Percentiles rank a stretch among this genome's conserved stretches.
Evolutionary conservation across 148 eudicot genomes (phyloP).

Genomic region (Spergularia bocconei): DNA sequence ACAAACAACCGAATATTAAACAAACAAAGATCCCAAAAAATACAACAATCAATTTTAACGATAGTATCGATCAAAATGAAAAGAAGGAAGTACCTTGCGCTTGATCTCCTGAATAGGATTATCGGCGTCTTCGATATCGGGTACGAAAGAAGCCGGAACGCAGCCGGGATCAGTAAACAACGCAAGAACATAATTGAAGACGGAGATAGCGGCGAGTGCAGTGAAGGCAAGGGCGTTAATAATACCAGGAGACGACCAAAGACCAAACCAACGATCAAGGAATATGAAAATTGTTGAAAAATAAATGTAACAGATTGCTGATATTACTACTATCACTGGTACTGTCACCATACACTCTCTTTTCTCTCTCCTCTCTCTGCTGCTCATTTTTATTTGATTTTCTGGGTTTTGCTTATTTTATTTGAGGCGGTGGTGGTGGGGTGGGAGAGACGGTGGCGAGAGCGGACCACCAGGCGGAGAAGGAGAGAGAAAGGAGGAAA

Average conservation of each 20-base stretch:
- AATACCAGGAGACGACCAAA: constrained; percentile 78
- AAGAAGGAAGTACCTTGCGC: constrained; percentile 57
- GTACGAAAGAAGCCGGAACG: constrained; percentile 64
- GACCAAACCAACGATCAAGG: constrained; percentile 84
- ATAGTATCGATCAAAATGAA: neutral
- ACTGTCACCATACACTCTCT: constrained; percentile 50
- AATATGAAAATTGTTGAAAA: constrained; percentile 62
- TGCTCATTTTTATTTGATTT: neutral
- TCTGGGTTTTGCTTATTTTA: neutral
- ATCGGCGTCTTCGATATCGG: constrained; percentile 71
- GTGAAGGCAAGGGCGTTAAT: constrained; percentile 66
- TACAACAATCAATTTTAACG: neutral
- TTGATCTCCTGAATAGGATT: constrained; percentile 85
- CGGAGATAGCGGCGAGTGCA: constrained; percentile 46
- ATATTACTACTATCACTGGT: constrained; percentile 49
- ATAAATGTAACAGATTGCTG: constrained; percentile 63
- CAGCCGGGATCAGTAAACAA: constrained; percentile 78
- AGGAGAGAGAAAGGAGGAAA: too few relatives aligned
- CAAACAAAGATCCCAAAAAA: constrained; percentile 1
- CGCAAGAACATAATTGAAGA: constrained; percentile 55
- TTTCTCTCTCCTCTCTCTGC: constrained; percentile 29
- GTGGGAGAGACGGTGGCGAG: too few relatives aligned
- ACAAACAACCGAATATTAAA: neutral
- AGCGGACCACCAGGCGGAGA: too few relatives aligned
- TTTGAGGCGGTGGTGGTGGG: too few relatives aligned